Conservation (phyloP, 495 filamentous ascomycete species). For the Penicillium subrubescens region DNA sequence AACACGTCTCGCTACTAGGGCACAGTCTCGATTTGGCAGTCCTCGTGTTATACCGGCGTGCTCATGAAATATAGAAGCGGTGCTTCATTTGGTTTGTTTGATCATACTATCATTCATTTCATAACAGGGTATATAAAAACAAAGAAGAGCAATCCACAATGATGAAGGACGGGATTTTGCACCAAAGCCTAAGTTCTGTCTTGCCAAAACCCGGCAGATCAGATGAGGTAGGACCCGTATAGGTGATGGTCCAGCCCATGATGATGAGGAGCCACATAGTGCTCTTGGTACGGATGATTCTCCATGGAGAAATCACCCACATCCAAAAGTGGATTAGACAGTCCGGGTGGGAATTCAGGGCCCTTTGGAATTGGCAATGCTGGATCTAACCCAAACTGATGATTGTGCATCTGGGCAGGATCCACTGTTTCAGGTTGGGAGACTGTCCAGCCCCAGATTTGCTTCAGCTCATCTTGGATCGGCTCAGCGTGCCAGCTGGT, state of each 20-base stretch:
- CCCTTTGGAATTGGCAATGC: slow-evolving; percentile 23
- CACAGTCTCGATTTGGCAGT: not conserved
- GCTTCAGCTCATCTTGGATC: slow-evolving; percentile 67
- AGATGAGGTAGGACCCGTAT: slow-evolving; percentile 28
- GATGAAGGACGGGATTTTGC: not conserved
- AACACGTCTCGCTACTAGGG: no score
- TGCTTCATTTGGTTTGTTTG: not conserved
- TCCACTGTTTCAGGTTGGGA: slow-evolving; percentile 29
- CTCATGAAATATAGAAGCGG: not conserved
- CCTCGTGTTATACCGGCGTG: not conserved
- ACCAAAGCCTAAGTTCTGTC: not conserved
- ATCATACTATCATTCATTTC: not conserved
- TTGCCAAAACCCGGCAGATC: not conserved
- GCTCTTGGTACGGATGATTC: slow-evolving; percentile 74
- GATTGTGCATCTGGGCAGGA: slow-evolving; percentile 27
- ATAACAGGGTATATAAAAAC: not conserved
- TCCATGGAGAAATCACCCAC: slow-evolving; percentile 72
- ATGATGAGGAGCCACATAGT: slow-evolving; percentile 54
- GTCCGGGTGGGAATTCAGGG: slow-evolving; percentile 44
- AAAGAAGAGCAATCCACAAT: not conserved
- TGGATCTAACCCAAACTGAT: slow-evolving; percentile 25
- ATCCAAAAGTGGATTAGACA: slow-evolving; percentile 65
- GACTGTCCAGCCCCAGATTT: slow-evolving; percentile 74
- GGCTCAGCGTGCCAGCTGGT: slow-evolving; percentile 77
- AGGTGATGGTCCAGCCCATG: slow-evolving; percentile 26